Evolutionary conservation across 345 rosid genomes (phyloP).

Genomic region (Crucihimalaya himalaica): DNA sequence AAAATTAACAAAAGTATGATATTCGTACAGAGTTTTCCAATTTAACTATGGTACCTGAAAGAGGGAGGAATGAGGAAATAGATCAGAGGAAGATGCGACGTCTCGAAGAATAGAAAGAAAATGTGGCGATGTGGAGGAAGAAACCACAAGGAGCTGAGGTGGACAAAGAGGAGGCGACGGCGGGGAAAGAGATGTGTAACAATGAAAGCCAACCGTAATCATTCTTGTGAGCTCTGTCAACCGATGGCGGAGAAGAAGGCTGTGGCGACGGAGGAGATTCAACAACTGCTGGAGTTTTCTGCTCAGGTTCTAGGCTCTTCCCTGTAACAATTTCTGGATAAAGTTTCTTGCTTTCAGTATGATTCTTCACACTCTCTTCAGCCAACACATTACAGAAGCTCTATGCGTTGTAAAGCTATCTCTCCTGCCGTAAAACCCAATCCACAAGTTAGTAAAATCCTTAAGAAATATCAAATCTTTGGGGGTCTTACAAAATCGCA

Average conservation of each 20-base stretch:
- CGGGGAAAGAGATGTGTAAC: conserved; percentile 41
- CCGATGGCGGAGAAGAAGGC: conserved; percentile 21
- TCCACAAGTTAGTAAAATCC: neutral
- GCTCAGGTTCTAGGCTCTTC: conserved; percentile 33
- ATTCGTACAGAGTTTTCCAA: too few relatives aligned
- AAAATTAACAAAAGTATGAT: neutral
- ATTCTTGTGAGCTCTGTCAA: conserved; percentile 30
- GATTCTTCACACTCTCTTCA: conserved; percentile 66
- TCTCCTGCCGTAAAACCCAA: conserved; percentile 55
- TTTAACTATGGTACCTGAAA: conserved; percentile 45
- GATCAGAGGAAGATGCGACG: conserved; percentile 58
- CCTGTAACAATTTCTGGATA: conserved; percentile 40
- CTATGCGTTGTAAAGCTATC: conserved; percentile 94
- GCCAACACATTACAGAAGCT: conserved; percentile 92
- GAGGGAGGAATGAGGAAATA: conserved; percentile 43
- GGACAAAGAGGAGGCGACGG: conserved; percentile 26
- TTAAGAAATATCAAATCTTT: neutral
- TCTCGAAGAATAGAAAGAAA: conserved; percentile 51
- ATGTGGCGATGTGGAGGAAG: conserved; percentile 21
- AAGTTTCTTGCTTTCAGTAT: conserved; percentile 37
- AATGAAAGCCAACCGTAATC: too few relatives aligned
- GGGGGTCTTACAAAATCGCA: neutral
- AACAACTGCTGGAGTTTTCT: conserved; percentile 27
- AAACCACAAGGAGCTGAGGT: conserved; percentile 22
- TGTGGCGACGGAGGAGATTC: conserved; percentile 30